Percentiles rank a stretch among this genome's conserved stretches.
phyloP scores from a whole-genome alignment of 2,329 filamentous ascomycete species.

The Trichophyton mentagrophytes region DNA sequence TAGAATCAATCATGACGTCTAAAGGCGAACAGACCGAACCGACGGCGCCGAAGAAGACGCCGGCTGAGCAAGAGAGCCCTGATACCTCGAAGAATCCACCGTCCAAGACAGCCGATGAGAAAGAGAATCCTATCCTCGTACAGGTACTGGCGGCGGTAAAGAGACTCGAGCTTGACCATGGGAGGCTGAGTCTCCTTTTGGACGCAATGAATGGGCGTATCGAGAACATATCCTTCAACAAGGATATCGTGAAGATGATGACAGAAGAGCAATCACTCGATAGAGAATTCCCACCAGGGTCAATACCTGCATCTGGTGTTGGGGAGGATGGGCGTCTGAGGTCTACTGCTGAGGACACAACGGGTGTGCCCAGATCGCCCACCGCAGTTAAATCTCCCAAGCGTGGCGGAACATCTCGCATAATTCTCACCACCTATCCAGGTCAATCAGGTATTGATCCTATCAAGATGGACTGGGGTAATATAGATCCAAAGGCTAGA shows the following conservation, averaged over 20 bases:
- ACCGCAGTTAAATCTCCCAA: not conserved
- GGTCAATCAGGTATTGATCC: slow-evolving; percentile 90
- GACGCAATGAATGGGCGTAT: not conserved
- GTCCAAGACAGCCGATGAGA: not conserved
- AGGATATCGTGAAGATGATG: slow-evolving; percentile 3
- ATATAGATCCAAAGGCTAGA: slow-evolving; percentile 57
- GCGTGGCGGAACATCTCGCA: slow-evolving; percentile 25
- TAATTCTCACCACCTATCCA: slow-evolving; percentile 72
- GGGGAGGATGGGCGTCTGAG: not conserved
- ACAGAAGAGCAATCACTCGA: not conserved
- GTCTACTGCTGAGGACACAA: not conserved
- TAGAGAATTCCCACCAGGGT: not conserved
- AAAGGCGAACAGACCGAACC: not conserved
- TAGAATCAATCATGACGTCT: not conserved
- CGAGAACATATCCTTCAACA: slow-evolving; percentile 2
- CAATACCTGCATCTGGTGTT: not conserved
- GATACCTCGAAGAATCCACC: not conserved
- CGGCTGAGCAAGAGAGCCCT: not conserved
- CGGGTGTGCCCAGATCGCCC: not conserved
- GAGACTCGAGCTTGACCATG: slow-evolving; percentile 8
- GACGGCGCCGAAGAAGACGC: not conserved
- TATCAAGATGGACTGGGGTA: slow-evolving; percentile 78
- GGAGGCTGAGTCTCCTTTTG: slow-evolving; percentile 3
- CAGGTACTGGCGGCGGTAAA: slow-evolving; percentile 10
- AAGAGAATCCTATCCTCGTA: not conserved